Conservation (phyloP, 2,329 filamentous ascomycete species). For the Colletotrichum sp. region DNA sequence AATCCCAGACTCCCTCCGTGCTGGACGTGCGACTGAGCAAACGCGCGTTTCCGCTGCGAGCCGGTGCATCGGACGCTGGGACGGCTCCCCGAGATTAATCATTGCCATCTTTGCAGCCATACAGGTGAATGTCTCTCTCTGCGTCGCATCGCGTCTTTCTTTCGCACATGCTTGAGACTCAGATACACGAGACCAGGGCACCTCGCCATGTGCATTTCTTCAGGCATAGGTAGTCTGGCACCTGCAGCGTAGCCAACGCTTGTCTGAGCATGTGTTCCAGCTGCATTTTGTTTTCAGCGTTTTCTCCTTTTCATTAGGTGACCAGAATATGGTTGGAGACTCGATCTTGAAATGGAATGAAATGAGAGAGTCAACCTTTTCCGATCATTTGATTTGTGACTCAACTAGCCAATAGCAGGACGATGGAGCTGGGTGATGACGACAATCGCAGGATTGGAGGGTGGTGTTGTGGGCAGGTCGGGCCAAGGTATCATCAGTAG, state of each 20-base stretch:
- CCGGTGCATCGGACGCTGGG: background rate
- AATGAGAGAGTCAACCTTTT: background rate
- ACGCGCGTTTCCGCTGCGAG: background rate
- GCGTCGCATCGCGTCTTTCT: background rate
- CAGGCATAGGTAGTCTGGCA: background rate
- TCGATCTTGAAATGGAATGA: background rate
- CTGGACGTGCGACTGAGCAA: background rate
- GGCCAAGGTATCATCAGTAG: background rate
- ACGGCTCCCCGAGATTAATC: background rate
- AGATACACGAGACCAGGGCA: background rate
- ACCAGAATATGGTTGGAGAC: background rate
- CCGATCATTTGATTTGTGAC: background rate
- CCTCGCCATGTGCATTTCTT: background rate
- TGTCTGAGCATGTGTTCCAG: slow-evolving; percentile 7
- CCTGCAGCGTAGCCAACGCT: background rate
- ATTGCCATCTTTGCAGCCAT: background rate
- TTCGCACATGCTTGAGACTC: background rate
- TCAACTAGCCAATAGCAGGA: background rate
- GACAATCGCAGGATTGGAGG: slow-evolving; percentile 1
- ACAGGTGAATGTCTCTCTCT: background rate
- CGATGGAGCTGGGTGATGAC: background rate
- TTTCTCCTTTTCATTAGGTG: background rate
- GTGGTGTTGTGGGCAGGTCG: background rate
- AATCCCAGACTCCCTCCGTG: background rate
- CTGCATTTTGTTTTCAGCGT: background rate